Conservation (phyloP, 1,284 basidiomycete species). For the Laetiporus sulphureus region DNA sequence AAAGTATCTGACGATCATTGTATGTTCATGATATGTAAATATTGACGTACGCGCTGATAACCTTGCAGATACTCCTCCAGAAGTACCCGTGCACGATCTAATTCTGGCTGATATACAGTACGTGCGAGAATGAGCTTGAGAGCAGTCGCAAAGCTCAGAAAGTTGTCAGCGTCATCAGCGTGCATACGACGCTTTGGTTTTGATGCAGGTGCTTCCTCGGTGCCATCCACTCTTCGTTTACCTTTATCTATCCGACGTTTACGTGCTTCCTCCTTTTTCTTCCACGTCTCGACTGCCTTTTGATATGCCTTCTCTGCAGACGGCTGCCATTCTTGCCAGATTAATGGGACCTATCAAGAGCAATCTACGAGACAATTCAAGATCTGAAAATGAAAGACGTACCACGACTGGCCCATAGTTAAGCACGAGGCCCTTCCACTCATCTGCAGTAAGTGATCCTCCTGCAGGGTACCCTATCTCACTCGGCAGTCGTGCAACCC, state of each 20-base stretch:
- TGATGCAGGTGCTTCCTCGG: background rate
- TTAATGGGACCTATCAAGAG: conserved; percentile 8
- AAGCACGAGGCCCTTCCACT: conserved; percentile 22
- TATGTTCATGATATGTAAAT: background rate
- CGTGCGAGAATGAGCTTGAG: background rate
- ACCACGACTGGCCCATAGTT: conserved; percentile 21
- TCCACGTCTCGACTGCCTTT: conserved; percentile 7
- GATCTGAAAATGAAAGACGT: conserved; percentile 3
- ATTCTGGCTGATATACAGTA: background rate
- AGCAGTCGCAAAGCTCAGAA: background rate
- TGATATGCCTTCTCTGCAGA: conserved; percentile 7
- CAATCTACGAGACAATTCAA: background rate
- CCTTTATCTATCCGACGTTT: background rate
- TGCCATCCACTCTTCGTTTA: background rate
- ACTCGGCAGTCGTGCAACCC: conserved; percentile 21
- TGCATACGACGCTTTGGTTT: conserved; percentile 7
- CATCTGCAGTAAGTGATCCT: conserved; percentile 26
- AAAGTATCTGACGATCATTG: background rate
- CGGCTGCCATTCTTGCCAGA: conserved; percentile 11
- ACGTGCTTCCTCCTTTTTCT: conserved; percentile 3
- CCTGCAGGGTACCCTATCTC: conserved; percentile 27
- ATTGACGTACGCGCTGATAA: background rate
- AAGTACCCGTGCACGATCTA: background rate
- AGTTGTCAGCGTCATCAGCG: conserved; percentile 1
- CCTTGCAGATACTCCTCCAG: background rate